Conservation (phyloP, 2,329 filamentous ascomycete species). For the Epicoccum nigrum region DNA sequence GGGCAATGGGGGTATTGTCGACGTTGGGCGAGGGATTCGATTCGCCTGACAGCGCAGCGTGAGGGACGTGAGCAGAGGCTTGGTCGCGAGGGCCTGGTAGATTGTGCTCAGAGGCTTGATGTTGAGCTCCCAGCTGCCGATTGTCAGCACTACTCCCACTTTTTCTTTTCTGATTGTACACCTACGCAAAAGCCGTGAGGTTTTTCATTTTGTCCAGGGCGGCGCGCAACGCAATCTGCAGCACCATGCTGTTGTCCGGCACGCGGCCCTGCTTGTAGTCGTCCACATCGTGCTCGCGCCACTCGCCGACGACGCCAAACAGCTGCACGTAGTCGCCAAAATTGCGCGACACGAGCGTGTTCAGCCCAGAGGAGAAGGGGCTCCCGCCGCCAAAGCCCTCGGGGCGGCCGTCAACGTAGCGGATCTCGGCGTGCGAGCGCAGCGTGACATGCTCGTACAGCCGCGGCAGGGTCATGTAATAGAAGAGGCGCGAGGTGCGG, state of each 20-base stretch:
- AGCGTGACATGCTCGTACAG: conserved; percentile 64
- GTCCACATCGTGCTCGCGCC: conserved; percentile 63
- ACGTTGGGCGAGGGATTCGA: conserved; percentile 63
- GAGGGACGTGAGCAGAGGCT: conserved; percentile 58
- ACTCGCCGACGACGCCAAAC: conserved; percentile 61
- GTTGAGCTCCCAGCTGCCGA: conserved; percentile 63
- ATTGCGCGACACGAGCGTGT: conserved; percentile 64
- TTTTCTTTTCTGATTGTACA: not conserved
- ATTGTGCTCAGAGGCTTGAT: conserved; percentile 65
- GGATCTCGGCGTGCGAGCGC: conserved; percentile 63
- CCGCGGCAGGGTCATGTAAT: conserved; percentile 68
- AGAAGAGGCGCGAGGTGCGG: conserved; percentile 65
- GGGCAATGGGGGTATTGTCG: conserved; percentile 62
- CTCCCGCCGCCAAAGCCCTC: conserved; percentile 68
- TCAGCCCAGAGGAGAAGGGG: conserved; percentile 68
- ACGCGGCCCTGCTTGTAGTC: conserved; percentile 65
- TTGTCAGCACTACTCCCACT: conserved; percentile 22
- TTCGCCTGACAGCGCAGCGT: conserved; percentile 62
- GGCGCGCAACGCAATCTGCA: conserved; percentile 65
- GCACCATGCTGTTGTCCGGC: conserved; percentile 68
- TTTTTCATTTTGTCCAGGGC: conserved; percentile 65
- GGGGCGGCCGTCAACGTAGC: conserved; percentile 62
- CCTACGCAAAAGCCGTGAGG: conserved; percentile 59
- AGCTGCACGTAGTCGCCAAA: conserved; percentile 60
- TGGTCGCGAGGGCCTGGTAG: conserved; percentile 61